A percentile compares a stretch with the other conserved stretches of the same genome.
Evolutionary conservation across 768 basidiomycete genomes (phyloP).

Genomic region (Plicaturopsis crispa): DNA sequence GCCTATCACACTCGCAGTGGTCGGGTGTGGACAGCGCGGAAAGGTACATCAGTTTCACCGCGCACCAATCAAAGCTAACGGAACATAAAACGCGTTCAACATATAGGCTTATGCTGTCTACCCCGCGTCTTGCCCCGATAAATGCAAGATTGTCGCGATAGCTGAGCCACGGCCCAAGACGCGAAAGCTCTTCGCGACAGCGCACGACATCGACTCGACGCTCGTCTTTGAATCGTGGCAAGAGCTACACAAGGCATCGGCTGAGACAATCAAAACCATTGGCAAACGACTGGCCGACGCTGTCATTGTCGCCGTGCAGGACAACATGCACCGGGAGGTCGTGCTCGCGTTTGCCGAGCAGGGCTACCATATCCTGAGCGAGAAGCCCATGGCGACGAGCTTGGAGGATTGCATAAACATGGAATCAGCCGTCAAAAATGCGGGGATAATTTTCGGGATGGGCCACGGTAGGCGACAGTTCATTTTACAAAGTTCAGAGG

Average conservation of each 20-base stretch:
- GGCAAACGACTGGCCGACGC: slow-evolving; percentile 78
- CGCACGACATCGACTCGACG: slow-evolving; percentile 55
- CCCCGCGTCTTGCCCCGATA: slow-evolving; percentile 48
- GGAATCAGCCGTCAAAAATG: slow-evolving; percentile 60
- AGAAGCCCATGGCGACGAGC: slow-evolving; percentile 86
- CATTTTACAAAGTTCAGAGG: no score
- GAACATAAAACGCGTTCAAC: not conserved
- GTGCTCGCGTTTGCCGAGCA: slow-evolving; percentile 68
- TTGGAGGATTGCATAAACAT: slow-evolving; percentile 69
- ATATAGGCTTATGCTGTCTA: slow-evolving; percentile 57
- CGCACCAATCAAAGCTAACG: not conserved
- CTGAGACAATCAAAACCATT: slow-evolving; percentile 51
- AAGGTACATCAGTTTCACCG: slow-evolving; percentile 33
- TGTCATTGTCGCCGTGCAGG: slow-evolving; percentile 74
- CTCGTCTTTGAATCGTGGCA: slow-evolving; percentile 69
- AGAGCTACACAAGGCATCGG: slow-evolving; percentile 61
- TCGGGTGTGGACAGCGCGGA: slow-evolving; percentile 84
- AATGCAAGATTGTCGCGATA: slow-evolving; percentile 75
- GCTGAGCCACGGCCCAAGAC: slow-evolving; percentile 76
- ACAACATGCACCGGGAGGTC: slow-evolving; percentile 70
- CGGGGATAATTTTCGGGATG: slow-evolving; percentile 75
- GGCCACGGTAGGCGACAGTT: slow-evolving; percentile 80
- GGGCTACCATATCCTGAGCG: slow-evolving; percentile 85
- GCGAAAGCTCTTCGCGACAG: slow-evolving; percentile 44
- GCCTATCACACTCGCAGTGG: slow-evolving; percentile 64